Base-by-base conservation (phyloP, 2,329 filamentous ascomycete genomes). In the Alternaria sp. region DNA sequence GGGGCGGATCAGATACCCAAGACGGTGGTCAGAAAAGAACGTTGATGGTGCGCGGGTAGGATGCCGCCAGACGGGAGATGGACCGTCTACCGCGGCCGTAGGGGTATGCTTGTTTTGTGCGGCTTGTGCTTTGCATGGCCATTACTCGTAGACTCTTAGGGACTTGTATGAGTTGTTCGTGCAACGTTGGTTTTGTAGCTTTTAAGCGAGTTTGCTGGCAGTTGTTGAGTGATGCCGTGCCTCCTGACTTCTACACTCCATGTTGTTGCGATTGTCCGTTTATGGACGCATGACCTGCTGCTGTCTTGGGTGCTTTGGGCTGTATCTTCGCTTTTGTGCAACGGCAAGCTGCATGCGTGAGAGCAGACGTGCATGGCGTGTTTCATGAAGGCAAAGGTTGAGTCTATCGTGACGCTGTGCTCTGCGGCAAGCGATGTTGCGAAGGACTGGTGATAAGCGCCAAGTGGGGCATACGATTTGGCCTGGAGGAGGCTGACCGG, bases 291-390 rank as follows among this genome's bases (percentile, higher is more conserved):
- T 68, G 67, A 67, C 61, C 59, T 66, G 44, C 52, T 65, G 60
- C 52, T 63, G 64, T 70, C 56, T 65, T 51, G 56, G 50, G 34
- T 66, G 55, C 27, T 64, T 54, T 54, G 38, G 52, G 55, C 27
- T 14, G 11, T 16, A 16, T 7, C 32, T 16, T 36, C 32, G 32
- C 16, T n/a, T 41, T 41, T 11, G 68, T 71, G 60, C 62, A 50
- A 68, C 68, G 20, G 25, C 49, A 51, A 50, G 50, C 57, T 62
- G 67, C 65, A 55, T 58, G 43, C 43, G 57, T 28, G 55, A 50
- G 45, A 36, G 63, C 54, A 64, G 56, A 60, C 53, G 41, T 65
- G 63, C 64, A 65, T 67, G 63, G 70, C 64, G 64, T 57, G 70
- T 71, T 72, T 69, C 68, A 71, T 48, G n/a, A 48, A 43, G 28